phyloP scores from a whole-genome alignment of 2,329 filamentous ascomycete species.

The Pyricularia sp. region DNA sequence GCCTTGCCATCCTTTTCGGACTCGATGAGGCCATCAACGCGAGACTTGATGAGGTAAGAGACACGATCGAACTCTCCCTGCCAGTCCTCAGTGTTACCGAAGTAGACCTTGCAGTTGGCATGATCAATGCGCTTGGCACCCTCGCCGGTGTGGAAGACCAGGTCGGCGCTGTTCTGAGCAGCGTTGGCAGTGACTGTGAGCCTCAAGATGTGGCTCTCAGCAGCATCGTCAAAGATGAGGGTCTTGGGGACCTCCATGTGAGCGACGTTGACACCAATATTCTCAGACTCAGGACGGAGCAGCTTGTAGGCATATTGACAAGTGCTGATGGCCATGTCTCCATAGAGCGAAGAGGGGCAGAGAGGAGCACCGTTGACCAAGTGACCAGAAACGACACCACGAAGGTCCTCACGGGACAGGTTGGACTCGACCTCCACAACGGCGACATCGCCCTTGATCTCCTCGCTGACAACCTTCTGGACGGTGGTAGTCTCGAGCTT shows the following conservation, averaged over 20 bases:
- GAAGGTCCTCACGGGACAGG: conserved; percentile 53
- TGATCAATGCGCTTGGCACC: conserved; percentile 52
- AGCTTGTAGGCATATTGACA: conserved; percentile 60
- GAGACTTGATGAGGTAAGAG: conserved; percentile 58
- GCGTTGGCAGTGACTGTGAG: conserved; percentile 52
- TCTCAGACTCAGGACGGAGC: conserved; percentile 38
- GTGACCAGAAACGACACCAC: conserved; percentile 53
- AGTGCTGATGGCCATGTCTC: conserved; percentile 41
- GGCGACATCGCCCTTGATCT: conserved; percentile 49
- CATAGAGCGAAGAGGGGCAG: conserved; percentile 50
- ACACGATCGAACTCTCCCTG: conserved; percentile 56
- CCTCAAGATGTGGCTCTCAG: conserved; percentile 47
- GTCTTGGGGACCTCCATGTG: conserved; percentile 63
- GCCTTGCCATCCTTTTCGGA: conserved; percentile 57
- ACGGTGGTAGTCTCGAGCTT: conserved; percentile 57
- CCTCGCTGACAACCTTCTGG: conserved; percentile 53
- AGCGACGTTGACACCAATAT: conserved; percentile 53
- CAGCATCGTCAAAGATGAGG: conserved; percentile 45
- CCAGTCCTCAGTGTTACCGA: conserved; percentile 51
- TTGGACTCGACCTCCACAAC: conserved; percentile 57
- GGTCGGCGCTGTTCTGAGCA: conserved; percentile 40
- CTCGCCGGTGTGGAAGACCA: conserved; percentile 50
- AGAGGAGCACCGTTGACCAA: conserved; percentile 58
- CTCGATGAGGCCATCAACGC: conserved; percentile 46
- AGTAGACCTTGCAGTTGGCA: conserved; percentile 51